These are phyloP conservation scores for Paracamarosporium sp. DNA, from an alignment of 2,329 filamentous ascomycete genomes.

Conservation along the genomic window DNA sequence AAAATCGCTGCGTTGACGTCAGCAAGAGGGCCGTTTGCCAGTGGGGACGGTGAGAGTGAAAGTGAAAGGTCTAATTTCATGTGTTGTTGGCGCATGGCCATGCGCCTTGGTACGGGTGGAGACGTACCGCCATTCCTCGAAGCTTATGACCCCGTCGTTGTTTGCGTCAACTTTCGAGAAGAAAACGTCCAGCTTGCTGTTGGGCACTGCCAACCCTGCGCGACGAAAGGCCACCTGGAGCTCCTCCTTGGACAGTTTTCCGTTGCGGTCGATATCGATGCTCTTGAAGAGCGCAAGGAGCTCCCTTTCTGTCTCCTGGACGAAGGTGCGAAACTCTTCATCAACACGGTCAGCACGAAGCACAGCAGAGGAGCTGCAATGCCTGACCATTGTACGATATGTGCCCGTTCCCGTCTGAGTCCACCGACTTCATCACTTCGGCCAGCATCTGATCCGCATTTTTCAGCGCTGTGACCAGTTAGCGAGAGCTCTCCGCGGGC, in stretches of 20 bases:
- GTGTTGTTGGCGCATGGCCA: not conserved
- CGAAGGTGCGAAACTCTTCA: slow-evolving; percentile 86
- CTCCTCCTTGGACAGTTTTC: slow-evolving; percentile 86
- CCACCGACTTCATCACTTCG: slow-evolving; percentile 81
- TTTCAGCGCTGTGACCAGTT: slow-evolving; percentile 70
- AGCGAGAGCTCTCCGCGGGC: slow-evolving; percentile 14
- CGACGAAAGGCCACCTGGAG: slow-evolving; percentile 77
- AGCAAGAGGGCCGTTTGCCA: not conserved
- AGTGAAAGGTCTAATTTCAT: not conserved
- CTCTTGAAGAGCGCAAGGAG: slow-evolving; percentile 81
- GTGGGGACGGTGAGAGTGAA: slow-evolving; percentile 1
- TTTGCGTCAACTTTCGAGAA: slow-evolving; percentile 91
- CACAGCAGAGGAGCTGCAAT: slow-evolving; percentile 2
- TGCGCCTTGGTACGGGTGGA: not conserved
- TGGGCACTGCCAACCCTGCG: slow-evolving; percentile 80
- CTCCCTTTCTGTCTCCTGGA: slow-evolving; percentile 85
- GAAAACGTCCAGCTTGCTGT: slow-evolving; percentile 79
- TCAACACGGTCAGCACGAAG: slow-evolving; percentile 10
- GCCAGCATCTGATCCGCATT: slow-evolving; percentile 87
- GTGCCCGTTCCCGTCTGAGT: slow-evolving; percentile 84
- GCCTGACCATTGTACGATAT: slow-evolving; percentile 84
- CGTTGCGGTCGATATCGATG: slow-evolving; percentile 86
- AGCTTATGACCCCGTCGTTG: slow-evolving; percentile 84
- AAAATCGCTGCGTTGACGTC: slow-evolving; percentile 69
- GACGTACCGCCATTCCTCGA: slow-evolving; percentile 93